Percentiles rank a stretch among this genome's conserved stretches.
Evolutionary conservation across 345 rosid species (phyloP).

Genomic region (Lumnitzera littorea): DNA sequence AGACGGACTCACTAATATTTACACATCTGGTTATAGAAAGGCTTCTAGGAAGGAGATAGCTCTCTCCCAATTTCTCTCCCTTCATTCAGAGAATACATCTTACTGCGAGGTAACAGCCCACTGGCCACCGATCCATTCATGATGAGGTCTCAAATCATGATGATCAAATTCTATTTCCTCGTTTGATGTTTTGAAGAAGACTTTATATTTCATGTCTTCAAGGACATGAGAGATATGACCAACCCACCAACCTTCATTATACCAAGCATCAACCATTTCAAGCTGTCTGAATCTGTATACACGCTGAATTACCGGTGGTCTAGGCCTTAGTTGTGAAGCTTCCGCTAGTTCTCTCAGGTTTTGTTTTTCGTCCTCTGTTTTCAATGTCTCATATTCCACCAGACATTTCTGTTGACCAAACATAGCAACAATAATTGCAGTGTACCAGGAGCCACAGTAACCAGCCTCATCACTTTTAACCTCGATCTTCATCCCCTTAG

Average conservation of each 20-base stretch:
- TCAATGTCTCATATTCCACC: constrained; percentile 22
- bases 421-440: constrained; percentile 14
- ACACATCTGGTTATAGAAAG: too few species aligned
- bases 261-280: constrained; percentile 43
- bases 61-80: too few species aligned
- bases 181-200: constrained; percentile 22
- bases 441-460: constrained; percentile 27
- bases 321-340: constrained; percentile 30
- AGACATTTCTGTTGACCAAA: constrained; percentile 11
- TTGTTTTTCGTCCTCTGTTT: constrained; percentile 28
- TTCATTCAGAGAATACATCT: neutral
- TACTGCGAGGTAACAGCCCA: constrained; percentile 29
- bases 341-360: constrained; percentile 29
- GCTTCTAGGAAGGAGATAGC: too few species aligned
- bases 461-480: constrained; percentile 30
- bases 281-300: constrained; percentile 5
- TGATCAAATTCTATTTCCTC: constrained; percentile 38
- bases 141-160: constrained; percentile 38
- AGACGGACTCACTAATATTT: too few species aligned
- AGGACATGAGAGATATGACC: constrained; percentile 22
- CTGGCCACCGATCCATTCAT: constrained; percentile 31
- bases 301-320: constrained; percentile 20
- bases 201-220: constrained; percentile 17
- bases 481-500: constrained; percentile 27
- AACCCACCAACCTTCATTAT: constrained; percentile 49